Conservation (phyloP, 495 filamentous ascomycete genomes). For the Aspergillus asperescens region DNA sequence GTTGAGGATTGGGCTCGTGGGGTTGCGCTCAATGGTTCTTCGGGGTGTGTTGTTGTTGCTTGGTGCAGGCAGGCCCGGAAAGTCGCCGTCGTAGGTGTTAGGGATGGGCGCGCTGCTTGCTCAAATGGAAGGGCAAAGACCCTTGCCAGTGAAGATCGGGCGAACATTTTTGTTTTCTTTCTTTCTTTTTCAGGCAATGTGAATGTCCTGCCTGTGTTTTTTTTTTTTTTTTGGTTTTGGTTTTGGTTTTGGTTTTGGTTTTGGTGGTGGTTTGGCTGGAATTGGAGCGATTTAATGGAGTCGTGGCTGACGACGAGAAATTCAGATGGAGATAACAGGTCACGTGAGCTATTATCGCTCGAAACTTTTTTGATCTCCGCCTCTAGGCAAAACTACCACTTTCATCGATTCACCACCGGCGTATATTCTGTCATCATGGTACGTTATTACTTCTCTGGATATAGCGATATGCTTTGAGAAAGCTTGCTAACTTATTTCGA, state of each 20-base stretch:
- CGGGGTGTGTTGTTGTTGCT: constrained; percentile 18
- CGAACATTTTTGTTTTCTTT: constrained; percentile 36
- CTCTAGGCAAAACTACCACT: constrained; percentile 18
- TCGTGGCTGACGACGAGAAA: constrained; percentile 7
- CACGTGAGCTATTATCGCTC: constrained; percentile 22
- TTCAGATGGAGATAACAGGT: constrained; percentile 15
- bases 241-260: neutral
- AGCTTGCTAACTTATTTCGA: constrained; percentile 5
- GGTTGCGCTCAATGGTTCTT: constrained; percentile 29
- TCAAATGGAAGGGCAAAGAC: constrained; percentile 30
- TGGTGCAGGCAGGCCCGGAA: constrained; percentile 26
- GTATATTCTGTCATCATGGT: constrained; percentile 32
- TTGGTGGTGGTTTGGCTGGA: neutral
- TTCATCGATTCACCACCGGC: neutral
- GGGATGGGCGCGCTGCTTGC: constrained; percentile 25
- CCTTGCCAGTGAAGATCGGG: constrained; percentile 35
- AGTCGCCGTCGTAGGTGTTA: constrained; percentile 31
- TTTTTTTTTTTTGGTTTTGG: no score
- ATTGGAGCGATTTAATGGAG: neutral
- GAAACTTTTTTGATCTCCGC: constrained; percentile 34
- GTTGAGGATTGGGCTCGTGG: constrained; percentile 23
- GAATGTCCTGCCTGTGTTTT: neutral
- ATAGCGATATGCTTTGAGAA: neutral
- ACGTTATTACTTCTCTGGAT: constrained; percentile 15
- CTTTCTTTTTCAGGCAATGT: no score